phyloP scores from a whole-genome alignment of 352 stramenopile species.

The Pseudoperonospora humuli region DNA sequence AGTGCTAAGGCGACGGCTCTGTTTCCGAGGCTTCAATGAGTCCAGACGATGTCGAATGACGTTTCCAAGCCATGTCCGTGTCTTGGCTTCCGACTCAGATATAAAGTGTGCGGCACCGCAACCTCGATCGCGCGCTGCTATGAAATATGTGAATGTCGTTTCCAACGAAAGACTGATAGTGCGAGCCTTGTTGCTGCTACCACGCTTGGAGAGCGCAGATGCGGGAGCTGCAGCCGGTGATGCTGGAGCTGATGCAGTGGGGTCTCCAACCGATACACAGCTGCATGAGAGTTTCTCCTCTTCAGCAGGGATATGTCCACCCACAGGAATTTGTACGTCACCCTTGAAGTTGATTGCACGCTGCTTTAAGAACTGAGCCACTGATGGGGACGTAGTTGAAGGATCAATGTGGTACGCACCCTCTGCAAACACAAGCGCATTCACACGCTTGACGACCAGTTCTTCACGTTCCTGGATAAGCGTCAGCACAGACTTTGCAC shows the following conservation, averaged over 20 bases:
- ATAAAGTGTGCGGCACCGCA: conserved; percentile 49
- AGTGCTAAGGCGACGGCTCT: conserved; percentile 38
- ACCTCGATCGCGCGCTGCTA: conserved; percentile 46
- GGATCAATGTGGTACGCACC: conserved; percentile 52
- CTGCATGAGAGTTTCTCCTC: conserved; percentile 58
- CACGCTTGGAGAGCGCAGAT: conserved; percentile 32
- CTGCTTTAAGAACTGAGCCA: conserved; percentile 54
- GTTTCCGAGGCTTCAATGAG: conserved; percentile 55
- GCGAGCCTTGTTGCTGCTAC: conserved; percentile 65
- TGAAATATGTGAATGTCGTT: conserved; percentile 69
- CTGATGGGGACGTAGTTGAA: conserved; percentile 35
- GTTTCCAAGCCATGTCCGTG: conserved; percentile 53
- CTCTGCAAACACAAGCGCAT: conserved; percentile 63
- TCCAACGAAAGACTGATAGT: conserved; percentile 69
- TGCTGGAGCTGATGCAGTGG: conserved; percentile 20
- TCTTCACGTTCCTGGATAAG: conserved; percentile 58
- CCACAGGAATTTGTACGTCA: conserved; percentile 33
- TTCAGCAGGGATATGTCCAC: conserved; percentile 37
- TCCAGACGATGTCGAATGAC: conserved; percentile 56
- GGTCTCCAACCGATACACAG: conserved; percentile 55
- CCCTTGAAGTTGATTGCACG: conserved; percentile 74
- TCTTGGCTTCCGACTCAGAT: conserved; percentile 47
- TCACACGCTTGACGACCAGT: conserved; percentile 42
- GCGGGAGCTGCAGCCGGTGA: conserved; percentile 13
- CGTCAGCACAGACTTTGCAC: conserved; percentile 57